Evolutionary conservation across 371 early-diverging fungal genomes (phyloP), one percentile per base, ranked within the genome.

Genomic region (Mortierella sp.): DNA sequence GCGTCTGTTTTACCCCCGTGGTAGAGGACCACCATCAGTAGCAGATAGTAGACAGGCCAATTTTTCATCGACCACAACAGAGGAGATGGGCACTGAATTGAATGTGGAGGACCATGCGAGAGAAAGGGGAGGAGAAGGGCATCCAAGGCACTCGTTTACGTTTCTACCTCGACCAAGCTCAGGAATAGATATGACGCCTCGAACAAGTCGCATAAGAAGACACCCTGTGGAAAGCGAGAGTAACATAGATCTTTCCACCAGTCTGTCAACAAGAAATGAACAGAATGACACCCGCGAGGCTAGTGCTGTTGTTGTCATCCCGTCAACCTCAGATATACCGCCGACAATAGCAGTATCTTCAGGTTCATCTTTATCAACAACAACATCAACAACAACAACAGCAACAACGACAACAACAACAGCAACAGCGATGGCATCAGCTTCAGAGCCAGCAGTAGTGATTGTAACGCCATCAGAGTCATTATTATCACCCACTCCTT

Each of bases 181-280:
- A 28, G 63, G 57, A 1, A 22, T 57, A 20, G 70, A 70, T 32
- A 70, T 70, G 70, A 63, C 57, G 3, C 70, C 70, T 4, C 54
- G 70, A 22, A 57, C 47, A 30, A 54, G 39, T 43, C 70, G 64
- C 1, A 28, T 20, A n/a, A n/a, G n/a, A 18, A 60, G 70, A 14
- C 62, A 45, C 5, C 58, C 54, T 55, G 63, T 70, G 35, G 45
- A 64, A 20, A 61, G 35, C 1, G 63, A 70, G 10, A 49, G 47
- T 60, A 12, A 18, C 32, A 32, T 26, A 9, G 24, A 39, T n/a
- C 51, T 11, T 20, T 6, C 64, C 3, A 43, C 30, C 49, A 5
- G 49, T 16, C 12, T 12, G 9, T 18, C n/a, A 49, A 49, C 14
- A 10, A 16, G 16, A 49, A 49, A 49, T 49, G 49, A 49, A 49